phyloP scores from a whole-genome alignment of 2,329 filamentous ascomycete genomes.

The Claviceps sorghi region DNA sequence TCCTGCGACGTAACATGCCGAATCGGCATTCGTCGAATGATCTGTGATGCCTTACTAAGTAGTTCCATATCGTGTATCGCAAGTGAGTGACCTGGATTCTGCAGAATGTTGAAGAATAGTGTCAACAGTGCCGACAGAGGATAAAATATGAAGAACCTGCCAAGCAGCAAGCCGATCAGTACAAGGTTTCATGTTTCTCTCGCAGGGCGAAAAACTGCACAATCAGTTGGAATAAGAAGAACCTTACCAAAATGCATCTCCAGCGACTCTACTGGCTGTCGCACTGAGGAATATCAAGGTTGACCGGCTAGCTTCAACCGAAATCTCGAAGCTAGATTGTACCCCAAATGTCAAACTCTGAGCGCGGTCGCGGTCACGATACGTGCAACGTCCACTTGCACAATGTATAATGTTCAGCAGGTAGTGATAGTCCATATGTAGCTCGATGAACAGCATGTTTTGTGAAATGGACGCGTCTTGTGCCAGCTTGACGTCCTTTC shows the following conservation, averaged over 20 bases:
- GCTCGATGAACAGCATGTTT: constrained; percentile 31
- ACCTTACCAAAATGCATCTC: constrained; percentile 35
- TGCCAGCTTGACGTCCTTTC: constrained; percentile 14
- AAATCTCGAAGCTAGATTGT: constrained; percentile 36
- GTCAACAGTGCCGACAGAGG: constrained; percentile 38
- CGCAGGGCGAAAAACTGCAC: neutral
- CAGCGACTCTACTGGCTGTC: constrained; percentile 26
- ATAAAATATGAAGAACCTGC: constrained; percentile 41
- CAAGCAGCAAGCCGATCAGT: neutral
- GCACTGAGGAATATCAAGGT: constrained; percentile 33
- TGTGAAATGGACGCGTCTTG: constrained; percentile 14
- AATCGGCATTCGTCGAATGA: constrained; percentile 27
- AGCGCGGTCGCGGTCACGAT: constrained; percentile 11
- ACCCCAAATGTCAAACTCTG: constrained; percentile 25
- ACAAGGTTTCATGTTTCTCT: neutral
- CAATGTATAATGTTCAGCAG: constrained; percentile 40
- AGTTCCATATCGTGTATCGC: constrained; percentile 31
- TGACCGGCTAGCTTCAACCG: constrained; percentile 40
- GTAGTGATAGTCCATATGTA: constrained; percentile 41
- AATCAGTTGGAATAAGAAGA: neutral
- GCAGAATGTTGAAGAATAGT: constrained; percentile 40
- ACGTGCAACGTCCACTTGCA: constrained; percentile 36
- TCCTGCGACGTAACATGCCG: constrained; percentile 18
- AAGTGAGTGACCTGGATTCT: constrained; percentile 28
- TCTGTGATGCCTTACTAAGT: constrained; percentile 24